A percentile compares a stretch with the other conserved stretches of the same genome.
Evolutionary conservation across 2,329 filamentous ascomycete species (phyloP).

Genomic region (Fusarium longipes): DNA sequence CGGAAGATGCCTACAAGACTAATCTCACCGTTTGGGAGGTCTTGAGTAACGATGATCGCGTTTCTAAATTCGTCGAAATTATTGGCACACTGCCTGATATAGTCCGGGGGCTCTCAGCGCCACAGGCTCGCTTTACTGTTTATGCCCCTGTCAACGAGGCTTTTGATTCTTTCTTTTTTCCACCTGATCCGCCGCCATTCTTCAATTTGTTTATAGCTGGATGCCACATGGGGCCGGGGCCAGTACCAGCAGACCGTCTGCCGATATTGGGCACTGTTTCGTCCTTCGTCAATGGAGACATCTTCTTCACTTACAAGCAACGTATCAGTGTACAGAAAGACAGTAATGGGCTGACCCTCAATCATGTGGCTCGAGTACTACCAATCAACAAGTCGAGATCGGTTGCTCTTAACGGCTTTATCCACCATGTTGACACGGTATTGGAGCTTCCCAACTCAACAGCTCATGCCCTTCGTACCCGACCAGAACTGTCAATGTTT

Average conservation of each 20-base stretch:
- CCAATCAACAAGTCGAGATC: background rate
- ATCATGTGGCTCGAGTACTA: background rate
- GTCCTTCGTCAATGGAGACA: conserved; percentile 12
- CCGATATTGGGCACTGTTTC: background rate
- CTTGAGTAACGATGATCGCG: conserved; percentile 2
- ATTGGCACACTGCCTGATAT: conserved; percentile 2
- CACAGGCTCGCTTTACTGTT: conserved; percentile 4
- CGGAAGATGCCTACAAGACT: background rate
- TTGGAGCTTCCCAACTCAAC: conserved; percentile 9
- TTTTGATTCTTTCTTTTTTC: conserved; percentile 7
- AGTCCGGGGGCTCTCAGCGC: background rate
- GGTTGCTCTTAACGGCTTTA: background rate
- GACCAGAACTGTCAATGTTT: background rate
- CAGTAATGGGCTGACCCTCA: background rate
- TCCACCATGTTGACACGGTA: conserved; percentile 4
- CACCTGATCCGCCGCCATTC: conserved; percentile 9
- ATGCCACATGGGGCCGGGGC: background rate
- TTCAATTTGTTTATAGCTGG: conserved; percentile 5
- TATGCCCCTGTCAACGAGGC: conserved; percentile 13
- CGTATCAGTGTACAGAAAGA: conserved; percentile 3
- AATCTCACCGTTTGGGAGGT: conserved; percentile 7
- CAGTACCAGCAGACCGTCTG: background rate
- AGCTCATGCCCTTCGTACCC: conserved; percentile 5
- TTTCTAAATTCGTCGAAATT: conserved; percentile 4
- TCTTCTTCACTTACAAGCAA: conserved; percentile 14